These are phyloP conservation scores for Coemansia sp. DNA, from an alignment of 192 early-diverging fungal genomes.

Conservation along the genomic window DNA sequence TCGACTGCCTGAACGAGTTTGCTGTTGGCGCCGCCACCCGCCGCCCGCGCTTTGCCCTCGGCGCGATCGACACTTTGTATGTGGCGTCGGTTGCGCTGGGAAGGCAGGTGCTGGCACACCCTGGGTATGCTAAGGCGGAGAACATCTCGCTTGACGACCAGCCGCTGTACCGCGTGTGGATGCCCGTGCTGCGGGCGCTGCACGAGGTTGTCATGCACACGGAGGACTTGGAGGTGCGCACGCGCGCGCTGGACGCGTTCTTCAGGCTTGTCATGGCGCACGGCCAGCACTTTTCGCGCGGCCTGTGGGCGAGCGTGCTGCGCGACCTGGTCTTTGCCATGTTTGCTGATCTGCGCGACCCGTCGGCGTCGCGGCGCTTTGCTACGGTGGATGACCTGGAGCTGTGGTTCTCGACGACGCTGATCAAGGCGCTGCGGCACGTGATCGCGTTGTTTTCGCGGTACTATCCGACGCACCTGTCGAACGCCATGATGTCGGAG, in stretches of 20 bases:
- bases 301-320: constrained; percentile 83
- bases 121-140: neutral
- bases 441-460: constrained; percentile 83
- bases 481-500: constrained; percentile 75
- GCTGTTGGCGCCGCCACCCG: constrained; percentile 27
- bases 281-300: constrained; percentile 72
- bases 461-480: constrained; percentile 69
- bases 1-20: constrained; percentile 52
- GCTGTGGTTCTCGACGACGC: constrained; percentile 92
- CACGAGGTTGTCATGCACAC: constrained; percentile 91
- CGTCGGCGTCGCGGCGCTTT: constrained; percentile 61
- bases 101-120: constrained; percentile 31
- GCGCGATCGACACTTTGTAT: constrained; percentile 51
- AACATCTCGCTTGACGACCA: constrained; percentile 59
- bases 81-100: constrained; percentile 28
- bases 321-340: constrained; percentile 88
- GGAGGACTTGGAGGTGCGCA: constrained; percentile 89
- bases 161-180: constrained; percentile 76
- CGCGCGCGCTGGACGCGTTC: constrained; percentile 80
- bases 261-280: constrained; percentile 83
- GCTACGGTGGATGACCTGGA: constrained; percentile 84
- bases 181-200: constrained; percentile 86
- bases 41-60: constrained; percentile 45
- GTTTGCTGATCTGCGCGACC: constrained; percentile 81
- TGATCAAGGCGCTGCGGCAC: constrained; percentile 90